Base-by-base conservation (phyloP, 2,329 filamentous ascomycete species). In the Niveomyces coronatus region DNA sequence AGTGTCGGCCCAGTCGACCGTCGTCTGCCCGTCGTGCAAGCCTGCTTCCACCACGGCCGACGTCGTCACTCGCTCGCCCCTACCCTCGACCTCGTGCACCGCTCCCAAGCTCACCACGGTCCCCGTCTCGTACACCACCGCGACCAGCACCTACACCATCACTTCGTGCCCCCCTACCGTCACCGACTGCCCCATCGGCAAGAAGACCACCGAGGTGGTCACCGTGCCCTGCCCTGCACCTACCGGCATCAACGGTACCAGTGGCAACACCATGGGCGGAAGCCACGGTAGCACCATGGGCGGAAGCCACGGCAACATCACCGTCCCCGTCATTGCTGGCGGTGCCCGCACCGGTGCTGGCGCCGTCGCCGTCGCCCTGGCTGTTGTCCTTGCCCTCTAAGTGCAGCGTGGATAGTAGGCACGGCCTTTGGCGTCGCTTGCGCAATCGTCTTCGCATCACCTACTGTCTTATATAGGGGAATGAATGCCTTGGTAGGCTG, bases 101-200 rank as follows among this genome's bases (percentile, higher is more conserved):
- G 28, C 37, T 7, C 44, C 44, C 5, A 23, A 29, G 3, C 34
- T 46, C 16, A 40, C 39, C 17, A 31, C 35, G 7, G 37, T 46
- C 26, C 26, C 18, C 19, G 20, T 23, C 8, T n/a, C n/a, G n/a
- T n/a, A n/a, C n/a, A 22, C 28, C 9, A 24, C 31, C 15, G 35
- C 17, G 22, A 19, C 32, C n/a, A 39, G 43, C 38, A 38, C 35
- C 16, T 45, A 45, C 38, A 46, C 39, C n/a, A 34, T 45, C 24
- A 44, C 44, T 8, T 42, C 39, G 13, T 46, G 44, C 23, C 36
- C 42, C 14, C 40, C 44, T 8, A 37, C 29, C 17, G 35, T 43
- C 30, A 44, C 42, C 14, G 31, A 44, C 37, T 46, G 44, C 40
- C 44, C 43, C 15, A 37, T 43, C 24, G 40, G 44, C 13, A 30